Percentiles rank a stretch among this genome's conserved stretches.
These are phyloP conservation scores for Cadophora sp. DNA, from an alignment of 2,329 filamentous ascomycete genomes.

Conservation along the genomic window DNA sequence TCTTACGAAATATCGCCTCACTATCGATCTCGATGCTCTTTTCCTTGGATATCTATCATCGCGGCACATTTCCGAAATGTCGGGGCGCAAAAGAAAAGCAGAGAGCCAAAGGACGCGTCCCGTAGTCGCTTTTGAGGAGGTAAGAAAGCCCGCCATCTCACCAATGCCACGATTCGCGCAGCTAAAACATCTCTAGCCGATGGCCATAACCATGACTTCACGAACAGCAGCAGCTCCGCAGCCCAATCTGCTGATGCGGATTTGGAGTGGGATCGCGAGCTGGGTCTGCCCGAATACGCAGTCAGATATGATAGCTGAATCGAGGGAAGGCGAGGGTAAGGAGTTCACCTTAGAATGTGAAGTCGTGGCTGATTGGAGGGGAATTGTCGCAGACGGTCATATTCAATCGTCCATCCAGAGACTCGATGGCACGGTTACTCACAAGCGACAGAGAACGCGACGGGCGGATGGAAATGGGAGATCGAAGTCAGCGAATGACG, in stretches of 20 bases:
- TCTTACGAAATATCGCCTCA: not conserved
- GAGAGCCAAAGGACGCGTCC: slow-evolving; percentile 32
- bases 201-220: slow-evolving; percentile 1
- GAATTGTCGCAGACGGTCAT: slow-evolving; percentile 31
- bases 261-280: not conserved
- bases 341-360: not conserved
- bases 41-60: slow-evolving; percentile 4
- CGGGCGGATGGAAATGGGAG: not conserved
- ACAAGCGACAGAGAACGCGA: slow-evolving; percentile 34
- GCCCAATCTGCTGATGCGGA: not conserved
- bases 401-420: slow-evolving; percentile 26
- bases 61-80: slow-evolving; percentile 32
- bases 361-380: not conserved
- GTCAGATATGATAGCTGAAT: not conserved
- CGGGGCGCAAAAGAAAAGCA: slow-evolving; percentile 38
- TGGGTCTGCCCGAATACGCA: not conserved
- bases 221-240: slow-evolving; percentile 1
- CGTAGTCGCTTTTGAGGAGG: slow-evolving; percentile 9
- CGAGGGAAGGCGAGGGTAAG: slow-evolving; percentile 7
- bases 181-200: slow-evolving; percentile 15
- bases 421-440: slow-evolving; percentile 28
- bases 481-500: slow-evolving; percentile 24
- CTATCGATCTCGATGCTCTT: slow-evolving; percentile 22
- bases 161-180: slow-evolving; percentile 17
- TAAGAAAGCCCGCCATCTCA: not conserved